Conservation (phyloP, 306 rosid species). For the Aeschynomene evenia region DNA sequence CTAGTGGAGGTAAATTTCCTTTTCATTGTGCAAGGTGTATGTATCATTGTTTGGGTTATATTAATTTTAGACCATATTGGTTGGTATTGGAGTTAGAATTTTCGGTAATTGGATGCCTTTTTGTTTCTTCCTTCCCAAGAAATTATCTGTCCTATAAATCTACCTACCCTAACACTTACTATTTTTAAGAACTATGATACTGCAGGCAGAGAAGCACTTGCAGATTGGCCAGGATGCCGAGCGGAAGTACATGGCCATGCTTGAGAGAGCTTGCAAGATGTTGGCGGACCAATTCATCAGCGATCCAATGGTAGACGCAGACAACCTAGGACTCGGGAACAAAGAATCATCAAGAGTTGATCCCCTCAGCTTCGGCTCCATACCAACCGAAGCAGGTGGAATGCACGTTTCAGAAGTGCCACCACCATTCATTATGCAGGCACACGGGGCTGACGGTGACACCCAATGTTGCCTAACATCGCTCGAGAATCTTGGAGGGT, state of each 20-base stretch:
- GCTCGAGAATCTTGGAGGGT: slow-evolving; percentile 70
- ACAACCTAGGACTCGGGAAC: slow-evolving; percentile 52
- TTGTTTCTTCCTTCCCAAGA: not conserved
- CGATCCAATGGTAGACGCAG: slow-evolving; percentile 50
- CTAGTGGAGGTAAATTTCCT: slow-evolving; percentile 79
- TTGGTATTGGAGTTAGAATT: slow-evolving; percentile 20
- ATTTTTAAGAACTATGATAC: slow-evolving; percentile 29
- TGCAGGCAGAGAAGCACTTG: slow-evolving; percentile 97
- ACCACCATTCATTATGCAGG: slow-evolving; percentile 42
- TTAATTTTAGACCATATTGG: slow-evolving; percentile 4
- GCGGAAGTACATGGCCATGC: slow-evolving; percentile 78
- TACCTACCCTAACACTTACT: slow-evolving; percentile 25
- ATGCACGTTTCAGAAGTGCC: slow-evolving; percentile 53
- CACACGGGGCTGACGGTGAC: slow-evolving; percentile 74
- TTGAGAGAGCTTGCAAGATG: slow-evolving; percentile 96
- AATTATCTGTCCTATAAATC: not conserved
- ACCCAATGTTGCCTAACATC: slow-evolving; percentile 90
- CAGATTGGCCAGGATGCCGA: slow-evolving; percentile 96
- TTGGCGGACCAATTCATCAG: slow-evolving; percentile 83
- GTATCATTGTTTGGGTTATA: slow-evolving; percentile 19
- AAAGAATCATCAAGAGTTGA: slow-evolving; percentile 51
- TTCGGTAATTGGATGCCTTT: not conserved
- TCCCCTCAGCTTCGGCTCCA: slow-evolving; percentile 53
- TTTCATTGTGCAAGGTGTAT: slow-evolving; percentile 1
- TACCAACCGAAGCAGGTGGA: slow-evolving; percentile 48